Evolutionary conservation across 768 basidiomycete genomes (phyloP), one percentile per base, ranked within the genome.

Genomic region (Rhodotorula babjevae): DNA sequence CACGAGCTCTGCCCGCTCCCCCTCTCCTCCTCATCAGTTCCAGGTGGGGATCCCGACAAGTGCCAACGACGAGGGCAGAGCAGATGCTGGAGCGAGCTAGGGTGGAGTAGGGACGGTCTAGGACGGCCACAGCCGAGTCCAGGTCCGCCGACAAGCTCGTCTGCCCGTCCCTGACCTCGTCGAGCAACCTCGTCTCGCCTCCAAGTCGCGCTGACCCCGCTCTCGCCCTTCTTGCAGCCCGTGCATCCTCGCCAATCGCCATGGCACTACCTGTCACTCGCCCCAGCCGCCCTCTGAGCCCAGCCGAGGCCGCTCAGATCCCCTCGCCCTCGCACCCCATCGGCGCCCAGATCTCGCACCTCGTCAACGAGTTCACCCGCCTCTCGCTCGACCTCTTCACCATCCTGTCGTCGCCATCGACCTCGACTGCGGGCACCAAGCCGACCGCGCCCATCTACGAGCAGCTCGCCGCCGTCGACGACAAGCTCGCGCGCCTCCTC

Each of bases 311-410:
- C 27, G 69, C 65, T 23, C 61, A 25, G 5, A 74, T 74, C 31
- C 73, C 73, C 29, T 74, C 73, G 11, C 19, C 62, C 8, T 33
- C 61, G 5, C 57, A 71, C 12, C 73, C 73, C 52, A 63, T 74
- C 44, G 62, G 57, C 2, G 18, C 61, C 10, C 73, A 74, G 44
- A 50, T 74, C 29, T 46, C 53, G n/a, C 63, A 74, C 49, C 69
- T 74, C 40, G 12, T 70, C 23, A 0, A 42, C 19, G 50, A 70
- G 36, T 74, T 74, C 62, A 55, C 65, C n/a, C 1, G 31, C 9
- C 73, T 71, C 52, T 70, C 69, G 11, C 16, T 74, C 52, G 44
- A 63, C 27, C 73, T 74, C 33, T 71, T 74, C 59, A 27, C 69
- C 18, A 11, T 60, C 52, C 61, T 74, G 27, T 73, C 72, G 10